Percentiles rank a stretch among this genome's conserved stretches.
Conservation (phyloP, 2,329 filamentous ascomycete genomes). For the Chaetomium sp. region DNA sequence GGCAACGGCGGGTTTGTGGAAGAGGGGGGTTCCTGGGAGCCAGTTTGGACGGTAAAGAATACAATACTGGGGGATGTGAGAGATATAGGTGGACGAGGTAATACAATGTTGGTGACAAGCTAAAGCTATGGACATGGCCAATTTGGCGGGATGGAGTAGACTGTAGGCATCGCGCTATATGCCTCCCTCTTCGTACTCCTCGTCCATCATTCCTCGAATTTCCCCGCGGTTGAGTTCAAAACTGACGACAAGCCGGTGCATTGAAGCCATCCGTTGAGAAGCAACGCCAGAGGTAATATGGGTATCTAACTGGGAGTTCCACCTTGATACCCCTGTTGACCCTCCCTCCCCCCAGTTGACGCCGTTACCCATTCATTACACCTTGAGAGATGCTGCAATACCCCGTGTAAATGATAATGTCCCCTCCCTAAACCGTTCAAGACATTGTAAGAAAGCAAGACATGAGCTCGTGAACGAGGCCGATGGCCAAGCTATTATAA, state of each 20-base stretch:
- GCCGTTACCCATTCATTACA: background rate
- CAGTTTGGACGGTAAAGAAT: background rate
- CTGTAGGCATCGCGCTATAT: background rate
- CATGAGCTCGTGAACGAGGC: conserved; percentile 6
- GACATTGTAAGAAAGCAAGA: conserved; percentile 7
- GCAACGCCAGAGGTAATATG: background rate
- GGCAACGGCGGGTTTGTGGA: background rate
- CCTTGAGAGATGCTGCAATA: too few relatives aligned
- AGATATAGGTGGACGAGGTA: background rate
- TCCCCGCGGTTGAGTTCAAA: background rate
- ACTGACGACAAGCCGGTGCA: background rate
- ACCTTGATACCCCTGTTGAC: background rate
- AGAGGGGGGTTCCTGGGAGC: background rate
- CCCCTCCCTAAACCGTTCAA: background rate
- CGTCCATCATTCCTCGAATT: background rate
- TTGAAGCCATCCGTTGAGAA: background rate
- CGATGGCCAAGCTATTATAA: background rate
- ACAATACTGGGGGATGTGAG: conserved; percentile 9
- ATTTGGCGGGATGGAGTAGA: too few relatives aligned
- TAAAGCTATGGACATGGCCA: background rate
- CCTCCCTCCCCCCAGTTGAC: background rate
- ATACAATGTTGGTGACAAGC: background rate
- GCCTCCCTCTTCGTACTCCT: background rate
- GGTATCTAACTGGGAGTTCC: conserved; percentile 7
- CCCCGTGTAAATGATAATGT: background rate